phyloP scores from a whole-genome alignment of 2,329 filamentous ascomycete genomes.

The Ceratocystis papillata region DNA sequence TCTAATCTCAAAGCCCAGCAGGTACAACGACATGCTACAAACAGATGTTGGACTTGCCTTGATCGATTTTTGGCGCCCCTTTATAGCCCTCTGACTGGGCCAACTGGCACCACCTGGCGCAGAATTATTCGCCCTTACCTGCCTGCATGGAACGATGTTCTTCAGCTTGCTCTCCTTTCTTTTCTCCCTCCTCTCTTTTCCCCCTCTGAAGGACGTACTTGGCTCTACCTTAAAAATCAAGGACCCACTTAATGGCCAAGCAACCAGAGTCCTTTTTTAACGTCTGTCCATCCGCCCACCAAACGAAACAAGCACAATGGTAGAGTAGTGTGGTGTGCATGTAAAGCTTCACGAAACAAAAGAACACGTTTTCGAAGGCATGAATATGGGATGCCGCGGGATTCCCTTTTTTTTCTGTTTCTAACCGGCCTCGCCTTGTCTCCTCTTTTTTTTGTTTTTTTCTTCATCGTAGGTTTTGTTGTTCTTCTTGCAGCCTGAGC shows the following conservation, averaged over 20 bases:
- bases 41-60: neutral
- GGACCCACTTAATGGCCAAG: neutral
- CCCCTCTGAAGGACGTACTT: neutral
- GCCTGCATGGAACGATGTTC: no score
- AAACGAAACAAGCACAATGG: neutral
- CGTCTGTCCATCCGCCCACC: neutral
- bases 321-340: neutral
- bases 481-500: neutral
- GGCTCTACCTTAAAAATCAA: neutral
- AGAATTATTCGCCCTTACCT: neutral
- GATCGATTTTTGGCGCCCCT: neutral
- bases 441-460: neutral
- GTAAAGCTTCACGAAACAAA: neutral
- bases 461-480: neutral
- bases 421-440: neutral
- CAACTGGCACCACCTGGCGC: neutral
- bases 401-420: neutral
- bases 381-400: neutral
- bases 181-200: neutral
- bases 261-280: neutral
- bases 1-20: constrained; percentile 6
- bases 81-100: neutral
- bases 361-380: neutral
- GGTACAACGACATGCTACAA: constrained; percentile 13
- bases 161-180: neutral